Evolutionary conservation across 108 stramenopile species (phyloP).

Genomic region (Seminavis robusta): DNA sequence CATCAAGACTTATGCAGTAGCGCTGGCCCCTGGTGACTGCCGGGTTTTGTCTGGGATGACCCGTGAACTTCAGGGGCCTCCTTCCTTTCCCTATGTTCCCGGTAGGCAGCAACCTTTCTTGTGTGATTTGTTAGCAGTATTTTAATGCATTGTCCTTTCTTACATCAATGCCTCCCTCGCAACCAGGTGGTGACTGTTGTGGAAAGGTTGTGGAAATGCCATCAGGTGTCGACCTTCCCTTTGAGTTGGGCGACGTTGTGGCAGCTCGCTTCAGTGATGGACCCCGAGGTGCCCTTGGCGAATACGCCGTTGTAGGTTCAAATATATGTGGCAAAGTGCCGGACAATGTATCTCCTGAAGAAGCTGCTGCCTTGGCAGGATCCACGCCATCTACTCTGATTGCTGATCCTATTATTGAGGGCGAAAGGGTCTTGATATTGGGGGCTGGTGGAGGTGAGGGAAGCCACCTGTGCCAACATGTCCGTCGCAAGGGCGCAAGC

Average conservation of each 20-base stretch:
- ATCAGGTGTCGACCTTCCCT: slow-evolving; percentile 15
- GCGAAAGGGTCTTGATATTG: slow-evolving; percentile 52
- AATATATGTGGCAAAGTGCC: slow-evolving; percentile 46
- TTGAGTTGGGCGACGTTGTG: slow-evolving; percentile 52
- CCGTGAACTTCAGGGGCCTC: slow-evolving; percentile 61
- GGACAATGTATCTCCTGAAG: slow-evolving; percentile 30
- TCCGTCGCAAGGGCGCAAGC: slow-evolving; percentile 31
- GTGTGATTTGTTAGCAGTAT: too few species aligned
- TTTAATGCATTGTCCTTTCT: too few species aligned
- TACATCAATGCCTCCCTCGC: too few species aligned
- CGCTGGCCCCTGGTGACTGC: slow-evolving; percentile 59
- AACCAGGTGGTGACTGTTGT: slow-evolving; percentile 63
- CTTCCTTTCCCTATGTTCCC: slow-evolving; percentile 60
- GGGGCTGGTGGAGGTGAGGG: slow-evolving; percentile 68
- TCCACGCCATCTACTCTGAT: slow-evolving; percentile 38
- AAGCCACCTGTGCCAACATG: slow-evolving; percentile 44
- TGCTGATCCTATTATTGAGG: slow-evolving; percentile 32
- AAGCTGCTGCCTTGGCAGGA: slow-evolving; percentile 49
- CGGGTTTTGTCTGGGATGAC: slow-evolving; percentile 54
- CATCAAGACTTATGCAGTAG: slow-evolving; percentile 41
- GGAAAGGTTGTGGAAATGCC: slow-evolving; percentile 53
- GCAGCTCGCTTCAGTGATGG: slow-evolving; percentile 44
- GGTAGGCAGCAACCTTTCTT: too few species aligned
- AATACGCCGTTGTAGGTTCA: slow-evolving; percentile 44
- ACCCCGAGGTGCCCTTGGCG: slow-evolving; percentile 56